A percentile compares a stretch with the other conserved stretches of the same genome.
Conservation (phyloP, 2,329 filamentous ascomycete species). For the Falciphora oryzae region DNA sequence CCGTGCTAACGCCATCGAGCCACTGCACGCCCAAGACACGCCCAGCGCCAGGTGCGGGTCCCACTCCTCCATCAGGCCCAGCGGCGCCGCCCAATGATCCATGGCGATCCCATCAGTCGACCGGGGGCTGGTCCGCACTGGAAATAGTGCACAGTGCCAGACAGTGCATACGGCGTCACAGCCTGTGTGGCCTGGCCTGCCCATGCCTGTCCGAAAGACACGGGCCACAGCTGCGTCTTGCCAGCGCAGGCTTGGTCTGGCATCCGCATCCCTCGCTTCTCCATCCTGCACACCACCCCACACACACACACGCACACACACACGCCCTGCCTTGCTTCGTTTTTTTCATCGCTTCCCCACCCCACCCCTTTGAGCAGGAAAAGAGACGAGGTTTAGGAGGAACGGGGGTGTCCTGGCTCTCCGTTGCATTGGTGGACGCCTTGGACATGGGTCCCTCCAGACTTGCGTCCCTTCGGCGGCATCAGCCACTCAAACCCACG, state of each 20-base stretch:
- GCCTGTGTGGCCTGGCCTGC: constrained; percentile 4
- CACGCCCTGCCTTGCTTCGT: constrained; percentile 2
- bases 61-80: constrained; percentile 1
- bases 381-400: background rate
- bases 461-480: background rate
- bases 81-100: background rate
- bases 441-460: constrained; percentile 1
- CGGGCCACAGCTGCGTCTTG: constrained; percentile 1
- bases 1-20: background rate
- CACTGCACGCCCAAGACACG: background rate
- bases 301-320: background rate
- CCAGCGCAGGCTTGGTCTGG: constrained; percentile 7
- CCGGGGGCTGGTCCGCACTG: constrained; percentile 7
- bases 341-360: background rate
- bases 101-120: background rate
- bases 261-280: background rate
- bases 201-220: constrained; percentile 1
- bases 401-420: background rate
- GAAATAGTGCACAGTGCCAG: constrained; percentile 3
- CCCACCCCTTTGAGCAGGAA: background rate
- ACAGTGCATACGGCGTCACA: constrained; percentile 2
- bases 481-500: background rate
- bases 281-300: background rate
- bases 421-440: background rate
- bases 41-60: background rate